A percentile compares a stretch with the other conserved stretches of the same genome.
phyloP scores from a whole-genome alignment of 179 eudicot genomes.

The Silene noctiflora region DNA sequence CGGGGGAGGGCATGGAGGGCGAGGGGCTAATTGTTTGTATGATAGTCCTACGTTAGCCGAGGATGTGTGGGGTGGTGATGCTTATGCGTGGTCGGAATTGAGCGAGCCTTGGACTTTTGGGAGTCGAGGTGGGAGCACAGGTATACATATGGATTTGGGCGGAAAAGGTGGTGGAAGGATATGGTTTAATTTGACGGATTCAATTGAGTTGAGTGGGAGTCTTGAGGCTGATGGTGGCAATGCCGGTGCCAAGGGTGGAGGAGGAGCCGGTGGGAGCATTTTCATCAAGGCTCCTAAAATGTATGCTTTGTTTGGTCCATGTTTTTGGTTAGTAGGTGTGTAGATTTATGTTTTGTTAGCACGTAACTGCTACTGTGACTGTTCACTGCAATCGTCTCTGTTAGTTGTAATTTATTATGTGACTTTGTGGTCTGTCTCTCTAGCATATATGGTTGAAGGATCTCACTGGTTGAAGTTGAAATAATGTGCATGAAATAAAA shows the following conservation, averaged over 20 bases:
- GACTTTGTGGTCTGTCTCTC: background rate
- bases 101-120: conserved; percentile 74
- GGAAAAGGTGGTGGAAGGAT: conserved; percentile 89
- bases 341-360: background rate
- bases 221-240: conserved; percentile 84
- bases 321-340: background rate
- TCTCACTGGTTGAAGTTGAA: background rate
- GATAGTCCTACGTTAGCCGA: conserved; percentile 61
- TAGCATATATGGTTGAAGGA: background rate
- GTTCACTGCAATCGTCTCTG: background rate
- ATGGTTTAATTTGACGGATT: conserved; percentile 32
- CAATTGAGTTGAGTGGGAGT: conserved; percentile 43
- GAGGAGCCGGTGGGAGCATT: conserved; percentile 95
- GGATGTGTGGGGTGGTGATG: conserved; percentile 96
- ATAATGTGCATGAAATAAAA: background rate
- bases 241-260: conserved; percentile 77
- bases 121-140: conserved; percentile 73
- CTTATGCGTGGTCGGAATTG: conserved; percentile 68
- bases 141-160: conserved; percentile 63
- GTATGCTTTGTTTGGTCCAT: conserved; percentile 37
- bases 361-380: background rate
- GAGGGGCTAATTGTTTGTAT: conserved; percentile 82
- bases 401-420: background rate
- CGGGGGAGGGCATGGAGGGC: conserved; percentile 89
- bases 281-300: conserved; percentile 51